These are phyloP conservation scores for Crataegus laevigata DNA, from an alignment of 306 rosid genomes.

Conservation along the genomic window DNA sequence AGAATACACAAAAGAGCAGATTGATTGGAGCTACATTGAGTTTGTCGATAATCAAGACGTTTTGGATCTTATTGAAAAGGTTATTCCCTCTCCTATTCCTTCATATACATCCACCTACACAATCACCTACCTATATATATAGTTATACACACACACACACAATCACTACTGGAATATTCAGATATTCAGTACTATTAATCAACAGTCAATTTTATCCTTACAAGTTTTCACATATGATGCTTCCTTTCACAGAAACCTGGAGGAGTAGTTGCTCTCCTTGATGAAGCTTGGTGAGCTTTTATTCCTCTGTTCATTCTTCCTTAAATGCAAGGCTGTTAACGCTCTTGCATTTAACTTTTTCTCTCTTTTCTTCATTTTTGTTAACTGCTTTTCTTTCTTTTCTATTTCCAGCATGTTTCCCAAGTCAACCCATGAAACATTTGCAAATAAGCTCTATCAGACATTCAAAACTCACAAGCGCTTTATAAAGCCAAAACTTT, in stretches of 20 bases:
- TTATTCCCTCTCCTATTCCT: constrained; percentile 12
- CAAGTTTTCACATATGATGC: constrained; percentile 1
- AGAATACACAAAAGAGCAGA: constrained; percentile 95
- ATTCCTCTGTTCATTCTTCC: constrained; percentile 6
- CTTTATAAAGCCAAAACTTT: constrained; percentile 90
- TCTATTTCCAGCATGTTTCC: constrained; percentile 93
- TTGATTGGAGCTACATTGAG: constrained; percentile 97
- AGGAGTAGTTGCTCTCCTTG: constrained; percentile 94
- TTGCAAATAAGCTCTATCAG: constrained; percentile 96
- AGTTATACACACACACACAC: not conserved
- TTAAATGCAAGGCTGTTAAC: constrained; percentile 1
- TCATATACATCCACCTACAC: not conserved
- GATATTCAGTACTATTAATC: not conserved
- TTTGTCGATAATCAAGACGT: constrained; percentile 97
- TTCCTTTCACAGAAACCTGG: constrained; percentile 86
- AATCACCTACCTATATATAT: not conserved
- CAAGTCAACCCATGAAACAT: constrained; percentile 97
- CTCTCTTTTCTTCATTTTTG: not conserved
- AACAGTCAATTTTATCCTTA: not conserved
- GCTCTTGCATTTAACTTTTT: constrained; percentile 5
- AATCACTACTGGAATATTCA: not conserved
- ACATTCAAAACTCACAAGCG: constrained; percentile 90
- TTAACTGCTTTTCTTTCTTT: constrained; percentile 23
- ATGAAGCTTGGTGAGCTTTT: constrained; percentile 88
- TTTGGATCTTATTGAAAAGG: constrained; percentile 97